Evolutionary conservation across 164 flowering plant genomes (phyloP), one percentile per base, ranked within the genome.

Genomic region (Chimonanthus salicifolius): DNA sequence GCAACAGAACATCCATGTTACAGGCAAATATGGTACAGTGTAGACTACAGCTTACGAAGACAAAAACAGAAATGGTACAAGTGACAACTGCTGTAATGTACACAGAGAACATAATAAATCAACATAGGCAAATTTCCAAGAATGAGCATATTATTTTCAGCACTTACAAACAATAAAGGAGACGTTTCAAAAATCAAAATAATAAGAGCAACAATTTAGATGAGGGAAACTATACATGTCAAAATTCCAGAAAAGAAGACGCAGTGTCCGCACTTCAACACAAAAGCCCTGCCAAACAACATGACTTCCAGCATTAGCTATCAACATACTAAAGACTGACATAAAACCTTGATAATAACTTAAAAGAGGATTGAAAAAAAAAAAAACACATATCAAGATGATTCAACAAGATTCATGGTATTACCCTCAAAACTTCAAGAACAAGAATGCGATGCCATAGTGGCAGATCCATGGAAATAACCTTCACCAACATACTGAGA

Each of bases 361-460:
- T 11, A 54, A 54, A 11, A 54, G 16, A 54, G 11, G 60, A n/a
- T 16, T 48, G 7, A 13, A 65, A 58, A 43, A 47, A 45, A 45
- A 20, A 62, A 62, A 16, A 16, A 62, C 4, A 20, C n/a, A 45
- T 4, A 45, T 63, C 45, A 54, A 54, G 21, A 8, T 18, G 45
- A 45, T 45, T 66, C 68, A 66, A 65, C 46, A 33, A 45, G 66
- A 48, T 16, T 66, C 15, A 16, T 74, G 20, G 58, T 18, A 64
- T 85, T 91, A 96, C 99, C 97, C 99, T 87, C 80, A 94, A 78
- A 67, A 90, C 86, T 84, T 96, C 98, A 81, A 96, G 98, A 80
- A 96, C 99, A 80, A 96, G 98, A 80, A 96, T 96, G 21, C 90
- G 94, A 81, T 94, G 99, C 99, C 99, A 96, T 51, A 96, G 80